Evolutionary conservation across 441 rosid genomes (phyloP).

Genomic region (Viola pubescens): DNA sequence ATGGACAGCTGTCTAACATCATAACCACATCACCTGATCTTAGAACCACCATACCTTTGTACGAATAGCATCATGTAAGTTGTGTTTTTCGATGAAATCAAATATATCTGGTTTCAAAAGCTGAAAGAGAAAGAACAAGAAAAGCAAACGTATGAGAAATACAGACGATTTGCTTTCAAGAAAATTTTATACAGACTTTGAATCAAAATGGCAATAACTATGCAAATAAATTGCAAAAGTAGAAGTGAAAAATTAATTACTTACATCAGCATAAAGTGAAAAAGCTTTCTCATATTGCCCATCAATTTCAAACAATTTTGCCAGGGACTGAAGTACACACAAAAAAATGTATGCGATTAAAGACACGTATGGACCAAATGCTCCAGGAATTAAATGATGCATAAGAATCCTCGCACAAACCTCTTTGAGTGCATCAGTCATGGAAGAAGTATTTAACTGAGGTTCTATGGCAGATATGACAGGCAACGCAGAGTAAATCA

Average conservation of each 20-base stretch:
- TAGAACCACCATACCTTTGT: slow-evolving; percentile 65
- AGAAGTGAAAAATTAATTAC: slow-evolving; percentile 27
- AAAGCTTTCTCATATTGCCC: slow-evolving; percentile 90
- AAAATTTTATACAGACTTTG: neutral
- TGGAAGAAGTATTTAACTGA: slow-evolving; percentile 87
- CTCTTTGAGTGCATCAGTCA: slow-evolving; percentile 97
- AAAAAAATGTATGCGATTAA: slow-evolving; percentile 17
- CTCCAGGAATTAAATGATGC: slow-evolving; percentile 18
- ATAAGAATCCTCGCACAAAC: slow-evolving; percentile 27
- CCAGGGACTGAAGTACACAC: slow-evolving; percentile 58
- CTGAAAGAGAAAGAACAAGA: slow-evolving; percentile 39
- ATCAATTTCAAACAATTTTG: slow-evolving; percentile 81
- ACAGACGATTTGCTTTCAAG: neutral
- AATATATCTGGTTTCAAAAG: slow-evolving; percentile 89
- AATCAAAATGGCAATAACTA: neutral
- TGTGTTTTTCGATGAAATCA: slow-evolving; percentile 79
- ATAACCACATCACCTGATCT: neutral
- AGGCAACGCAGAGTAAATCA: slow-evolving; percentile 74
- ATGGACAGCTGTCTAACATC: slow-evolving; percentile 12
- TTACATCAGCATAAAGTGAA: slow-evolving; percentile 93
- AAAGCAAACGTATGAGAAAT: slow-evolving; percentile 10
- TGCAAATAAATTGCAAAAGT: slow-evolving; percentile 9
- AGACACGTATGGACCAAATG: slow-evolving; percentile 16
- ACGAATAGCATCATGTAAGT: slow-evolving; percentile 71
- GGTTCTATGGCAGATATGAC: slow-evolving; percentile 96